Evolutionary conservation across 805 yeast species (phyloP), one percentile per base, ranked within the genome.

Genomic region (Ogataea minuta): DNA sequence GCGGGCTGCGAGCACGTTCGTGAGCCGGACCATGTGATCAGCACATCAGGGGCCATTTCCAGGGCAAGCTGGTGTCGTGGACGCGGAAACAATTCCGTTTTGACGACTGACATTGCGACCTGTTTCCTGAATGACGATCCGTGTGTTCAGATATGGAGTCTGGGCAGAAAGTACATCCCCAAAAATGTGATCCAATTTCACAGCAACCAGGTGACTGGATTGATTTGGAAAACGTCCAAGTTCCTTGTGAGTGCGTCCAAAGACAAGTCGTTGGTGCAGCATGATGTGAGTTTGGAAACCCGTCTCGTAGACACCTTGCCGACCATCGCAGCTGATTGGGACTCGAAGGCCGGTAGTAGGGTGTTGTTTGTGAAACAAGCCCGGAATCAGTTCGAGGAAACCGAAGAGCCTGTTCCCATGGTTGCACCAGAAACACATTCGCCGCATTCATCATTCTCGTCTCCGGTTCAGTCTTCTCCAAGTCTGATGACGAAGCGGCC

Each of bases 31-130:
- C 74, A 75, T 48, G 80, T 80, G 10, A 73, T 91, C 10, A 72
- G 76, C 48, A 78, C 95, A 1, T 80, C 93, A 7, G 83, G 83
- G 11, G 85, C 96, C 0, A 83, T 91, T 2, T 77, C 83, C 50
- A 84, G 79, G 49, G 89, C 82, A 0, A 61, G 81, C 20, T 88
- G 95, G 90, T 64, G 73, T 44, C 69, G 73, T 9, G 66, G 63
- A n/a, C 56, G 63, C 6, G 66, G 66, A 21, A 53, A 56, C 37
- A 48, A 58, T 21, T 62, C 66, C 28, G 64, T 83, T 11, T 61
- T 66, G 46, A 74, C 74, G 42, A 77, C 88, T 11, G 83, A 81
- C 49, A 70, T 88, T 45, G 95, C 95, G 0, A 72, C 82, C 26
- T 81, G 83, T 56, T 83, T 80, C 40, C 63, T 84, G 49, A 81